Base-by-base conservation (phyloP, 345 rosid genomes). In the Atalantia buxifolia region DNA sequence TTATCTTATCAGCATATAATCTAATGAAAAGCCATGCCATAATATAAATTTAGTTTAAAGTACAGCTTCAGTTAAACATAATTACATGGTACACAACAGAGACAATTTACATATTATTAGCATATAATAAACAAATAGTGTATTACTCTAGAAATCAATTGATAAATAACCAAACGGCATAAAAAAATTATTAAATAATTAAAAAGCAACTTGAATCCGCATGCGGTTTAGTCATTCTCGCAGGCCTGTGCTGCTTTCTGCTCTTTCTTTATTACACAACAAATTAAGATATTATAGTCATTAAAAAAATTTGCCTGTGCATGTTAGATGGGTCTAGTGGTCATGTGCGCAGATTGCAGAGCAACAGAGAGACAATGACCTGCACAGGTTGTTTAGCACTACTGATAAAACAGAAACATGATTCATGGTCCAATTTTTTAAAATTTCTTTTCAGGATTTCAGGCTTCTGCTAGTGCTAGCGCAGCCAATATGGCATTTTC, bases 291-390 rank as follows among this genome's bases (percentile, higher is more conserved):
- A 22, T 60, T 50, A 66, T 45, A 13, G 50, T 9, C 35, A 69
- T 16, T 27, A 27, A 14, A 24, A 69, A 16, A 22, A 2, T 2
- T 38, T 40, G 12, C 19, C 9, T 7, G 78, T 48, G 62, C 67
- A 76, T 55, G 80, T 66, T 81, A 25, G 69, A 35, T 60, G 75
- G 69, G 60, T 18, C 64, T 4, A 72, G 74, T 14, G 45, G 40
- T 53, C 81, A 77, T 74, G 81, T 81, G 84, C 77, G 84, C 77
- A 73, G 31, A 68, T 36, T 50, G 33, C 81, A 68, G 80, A 42
- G 50, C 65, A 65, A 53, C 83, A 18, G 22, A 64, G 48, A 30
- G 80, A 45, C 31, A 59, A 77, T 48, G 78, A 72, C 76, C 83
- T 71, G 72, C 81, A 63, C 36, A 72, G 42, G 76, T 57, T 45